A percentile compares a stretch with the other conserved stretches of the same genome.
Evolutionary conservation across 2,329 filamentous ascomycete genomes (phyloP).

Genomic region (Aspergillus sp.): DNA sequence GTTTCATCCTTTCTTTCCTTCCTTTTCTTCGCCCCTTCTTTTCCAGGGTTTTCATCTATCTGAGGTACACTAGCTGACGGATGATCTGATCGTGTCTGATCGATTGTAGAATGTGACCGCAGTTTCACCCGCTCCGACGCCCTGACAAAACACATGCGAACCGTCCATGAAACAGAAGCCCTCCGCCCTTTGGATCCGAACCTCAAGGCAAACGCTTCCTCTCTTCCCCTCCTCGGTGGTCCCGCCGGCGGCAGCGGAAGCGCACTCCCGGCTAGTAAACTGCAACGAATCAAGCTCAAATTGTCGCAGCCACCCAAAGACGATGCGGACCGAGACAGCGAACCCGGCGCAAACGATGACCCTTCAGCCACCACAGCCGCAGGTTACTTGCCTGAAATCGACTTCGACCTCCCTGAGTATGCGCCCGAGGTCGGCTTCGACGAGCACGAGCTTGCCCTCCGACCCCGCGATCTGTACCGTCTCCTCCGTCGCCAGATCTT

Average conservation of each 20-base stretch:
- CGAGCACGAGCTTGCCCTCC: conserved; percentile 35
- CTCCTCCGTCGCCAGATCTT: conserved; percentile 40
- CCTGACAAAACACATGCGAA: conserved; percentile 95
- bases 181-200: conserved; percentile 57
- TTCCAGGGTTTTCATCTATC: no score
- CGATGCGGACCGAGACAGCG: conserved; percentile 19
- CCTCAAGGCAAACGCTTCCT: conserved; percentile 28
- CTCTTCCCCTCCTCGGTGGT: conserved; percentile 20
- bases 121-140: conserved; percentile 95
- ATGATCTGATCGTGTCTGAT: no score
- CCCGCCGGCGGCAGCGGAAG: conserved; percentile 12
- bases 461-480: conserved; percentile 36
- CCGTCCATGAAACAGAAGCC: conserved; percentile 93
- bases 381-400: conserved; percentile 15
- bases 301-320: conserved; percentile 30
- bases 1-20: conserved; percentile 10
- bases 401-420: conserved; percentile 30
- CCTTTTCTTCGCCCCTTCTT: no score
- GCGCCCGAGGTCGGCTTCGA: conserved; percentile 36
- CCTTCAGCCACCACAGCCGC: conserved; percentile 9
- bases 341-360: conserved; percentile 17
- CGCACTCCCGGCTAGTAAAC: conserved; percentile 23
- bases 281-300: conserved; percentile 37
- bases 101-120: conserved; percentile 74
- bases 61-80: no score